Base-by-base conservation (phyloP, 169 alveolate species). In the Eimeria sp. region DNA sequence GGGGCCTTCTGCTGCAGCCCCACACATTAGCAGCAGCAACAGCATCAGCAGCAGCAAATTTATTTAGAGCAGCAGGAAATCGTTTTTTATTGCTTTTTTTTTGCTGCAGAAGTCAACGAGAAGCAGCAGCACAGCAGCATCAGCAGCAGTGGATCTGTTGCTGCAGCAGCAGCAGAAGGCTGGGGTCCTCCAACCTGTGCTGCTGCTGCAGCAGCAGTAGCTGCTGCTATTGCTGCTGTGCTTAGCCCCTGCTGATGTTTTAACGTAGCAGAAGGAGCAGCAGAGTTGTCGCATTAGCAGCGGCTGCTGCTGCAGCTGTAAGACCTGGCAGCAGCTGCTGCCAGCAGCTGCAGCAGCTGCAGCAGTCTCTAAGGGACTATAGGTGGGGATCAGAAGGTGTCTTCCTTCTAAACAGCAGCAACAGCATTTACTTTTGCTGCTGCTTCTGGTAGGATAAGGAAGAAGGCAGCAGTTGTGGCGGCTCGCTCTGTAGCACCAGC, bases 161-260 rank as follows among this genome's bases (percentile, higher is more conserved):
- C 82, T 72, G 82, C 82, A 72, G 82, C 82, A 72, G n/a, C 82
- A 72, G 27, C 27, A 16, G 80, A 70, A 70, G 80, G 45, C 80
- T 25, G 80, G 80, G 80, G 80, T 14, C 80, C 80, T 25, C 80
- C 80, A 27, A 70, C 80, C 49, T 18, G 10, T 7, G 80, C 80
- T 70, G 80, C 80, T 70, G 80, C 47, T 70, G 80, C 45, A n/a
- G 80, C 80, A n/a, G n/a, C n/a, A n/a, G n/a, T n/a, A n/a, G n/a
- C n/a, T 70, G 80, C 80, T 70, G 80, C 45, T 70, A 47, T 5
- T n/a, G 43, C 80, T n/a, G 45, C 80, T 70, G 80, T 70, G n/a
- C 16, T 6, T n/a, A 25, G 20, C 1, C 47, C 10, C 80, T 70
- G 40, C 80, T 27, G 58, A 51, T 51, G 58, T 10, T 70, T 2